phyloP scores from a whole-genome alignment of 495 filamentous ascomycete genomes.

The Penicillium parvum region DNA sequence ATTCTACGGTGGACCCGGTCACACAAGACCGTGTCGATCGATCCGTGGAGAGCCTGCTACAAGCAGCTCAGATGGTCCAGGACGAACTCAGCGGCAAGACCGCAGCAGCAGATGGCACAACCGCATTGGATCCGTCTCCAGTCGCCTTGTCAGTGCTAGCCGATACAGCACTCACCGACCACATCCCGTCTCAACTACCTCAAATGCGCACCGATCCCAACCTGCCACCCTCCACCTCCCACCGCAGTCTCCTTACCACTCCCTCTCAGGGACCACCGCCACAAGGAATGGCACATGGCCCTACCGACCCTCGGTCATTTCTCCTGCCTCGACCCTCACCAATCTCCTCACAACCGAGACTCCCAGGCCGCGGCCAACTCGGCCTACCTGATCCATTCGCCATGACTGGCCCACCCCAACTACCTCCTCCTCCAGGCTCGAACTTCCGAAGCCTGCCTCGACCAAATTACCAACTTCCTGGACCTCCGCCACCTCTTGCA shows the following conservation, averaged over 20 bases:
- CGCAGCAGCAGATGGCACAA: slow-evolving; percentile 1
- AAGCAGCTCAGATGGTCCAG: slow-evolving; percentile 8
- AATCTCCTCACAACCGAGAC: slow-evolving; percentile 33
- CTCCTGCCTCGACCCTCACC: slow-evolving; percentile 39
- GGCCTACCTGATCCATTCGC: slow-evolving; percentile 37
- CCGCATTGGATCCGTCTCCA: slow-evolving; percentile 6
- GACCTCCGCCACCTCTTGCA: slow-evolving; percentile 17
- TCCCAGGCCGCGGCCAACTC: slow-evolving; percentile 33
- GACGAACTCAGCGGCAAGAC: slow-evolving; percentile 3
- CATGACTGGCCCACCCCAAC: slow-evolving; percentile 34
- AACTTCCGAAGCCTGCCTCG: slow-evolving; percentile 36
- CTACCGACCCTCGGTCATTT: slow-evolving; percentile 37
- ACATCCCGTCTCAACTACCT: slow-evolving; percentile 19
- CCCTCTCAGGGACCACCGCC: slow-evolving; percentile 15
- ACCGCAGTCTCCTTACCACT: slow-evolving; percentile 29
- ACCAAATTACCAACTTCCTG: slow-evolving; percentile 26
- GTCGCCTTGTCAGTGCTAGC: slow-evolving; percentile 32
- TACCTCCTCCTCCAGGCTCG: slow-evolving; percentile 39
- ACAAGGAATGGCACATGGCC: slow-evolving; percentile 24
- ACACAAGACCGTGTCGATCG: slow-evolving; percentile 1
- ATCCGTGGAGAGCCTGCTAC: slow-evolving; percentile 9
- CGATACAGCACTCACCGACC: slow-evolving; percentile 30
- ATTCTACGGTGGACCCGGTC: slow-evolving; percentile 15
- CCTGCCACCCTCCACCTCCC: slow-evolving; percentile 20
- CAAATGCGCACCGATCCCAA: slow-evolving; percentile 21